Percentiles rank a stretch among this genome's conserved stretches.
phyloP scores from a whole-genome alignment of 2,329 filamentous ascomycete genomes.

The Blastomyces percursus region DNA sequence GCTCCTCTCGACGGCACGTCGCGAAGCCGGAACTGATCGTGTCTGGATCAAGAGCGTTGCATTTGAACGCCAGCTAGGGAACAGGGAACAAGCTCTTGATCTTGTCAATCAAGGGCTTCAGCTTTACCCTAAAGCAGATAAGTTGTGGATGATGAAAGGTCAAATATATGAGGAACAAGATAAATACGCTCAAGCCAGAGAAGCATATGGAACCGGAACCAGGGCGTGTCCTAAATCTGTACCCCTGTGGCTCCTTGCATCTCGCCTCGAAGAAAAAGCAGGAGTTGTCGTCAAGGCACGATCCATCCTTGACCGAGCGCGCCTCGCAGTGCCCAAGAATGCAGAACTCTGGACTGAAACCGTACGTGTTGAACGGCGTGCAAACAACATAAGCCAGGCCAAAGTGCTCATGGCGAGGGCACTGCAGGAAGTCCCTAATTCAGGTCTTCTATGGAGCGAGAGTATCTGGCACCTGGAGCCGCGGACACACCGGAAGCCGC shows the following conservation, averaged over 20 bases:
- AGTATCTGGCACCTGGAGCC: slow-evolving; percentile 91
- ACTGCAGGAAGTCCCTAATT: slow-evolving; percentile 79
- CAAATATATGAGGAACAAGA: slow-evolving; percentile 85
- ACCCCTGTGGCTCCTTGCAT: slow-evolving; percentile 79
- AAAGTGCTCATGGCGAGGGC: slow-evolving; percentile 89
- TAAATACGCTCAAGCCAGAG: slow-evolving; percentile 71
- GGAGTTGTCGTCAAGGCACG: slow-evolving; percentile 84
- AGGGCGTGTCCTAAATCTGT: slow-evolving; percentile 76
- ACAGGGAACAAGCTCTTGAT: slow-evolving; percentile 70
- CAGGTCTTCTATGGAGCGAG: slow-evolving; percentile 82
- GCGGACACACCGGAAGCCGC: slow-evolving; percentile 82
- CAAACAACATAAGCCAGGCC: slow-evolving; percentile 71
- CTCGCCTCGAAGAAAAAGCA: slow-evolving; percentile 72
- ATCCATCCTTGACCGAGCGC: slow-evolving; percentile 82
- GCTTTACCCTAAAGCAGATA: slow-evolving; percentile 71
- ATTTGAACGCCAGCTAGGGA: slow-evolving; percentile 76
- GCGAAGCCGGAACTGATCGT: slow-evolving; percentile 84
- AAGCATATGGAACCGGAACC: slow-evolving; percentile 80
- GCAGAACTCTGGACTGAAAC: slow-evolving; percentile 83
- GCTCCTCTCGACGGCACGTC: slow-evolving; percentile 69
- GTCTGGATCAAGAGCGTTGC: slow-evolving; percentile 96
- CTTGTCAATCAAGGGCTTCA: slow-evolving; percentile 78
- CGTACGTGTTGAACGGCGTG: slow-evolving; percentile 82
- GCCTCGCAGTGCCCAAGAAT: slow-evolving; percentile 75
- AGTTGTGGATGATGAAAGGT: slow-evolving; percentile 98